Evolutionary conservation across 1,139 yeast species (phyloP).

Genomic region (Torulaspora globosa): DNA sequence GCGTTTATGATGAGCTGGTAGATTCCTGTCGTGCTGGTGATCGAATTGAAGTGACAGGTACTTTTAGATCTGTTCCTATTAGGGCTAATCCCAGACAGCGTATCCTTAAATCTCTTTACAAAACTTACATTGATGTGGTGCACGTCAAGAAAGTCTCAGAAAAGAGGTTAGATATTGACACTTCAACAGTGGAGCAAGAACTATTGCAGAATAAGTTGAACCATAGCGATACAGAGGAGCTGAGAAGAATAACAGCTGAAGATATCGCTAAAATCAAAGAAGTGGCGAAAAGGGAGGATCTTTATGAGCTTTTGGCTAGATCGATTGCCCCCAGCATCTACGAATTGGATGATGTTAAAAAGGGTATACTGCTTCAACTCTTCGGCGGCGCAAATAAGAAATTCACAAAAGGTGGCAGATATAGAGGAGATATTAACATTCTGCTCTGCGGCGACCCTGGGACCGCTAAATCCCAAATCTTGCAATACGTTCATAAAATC

Average conservation of each 20-base stretch:
- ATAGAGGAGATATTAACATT: conserved; percentile 92
- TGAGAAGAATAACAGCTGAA: conserved; percentile 60
- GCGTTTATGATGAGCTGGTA: conserved; percentile 94
- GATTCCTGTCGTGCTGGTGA: conserved; percentile 97
- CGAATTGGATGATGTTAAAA: conserved; percentile 94
- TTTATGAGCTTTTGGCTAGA: conserved; percentile 83
- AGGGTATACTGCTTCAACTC: conserved; percentile 84
- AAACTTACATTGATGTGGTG: conserved; percentile 91
- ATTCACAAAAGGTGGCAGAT: conserved; percentile 85
- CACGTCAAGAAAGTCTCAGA: conserved; percentile 85
- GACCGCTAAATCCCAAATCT: conserved; percentile 88
- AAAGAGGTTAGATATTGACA: conserved; percentile 76
- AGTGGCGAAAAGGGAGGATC: conserved; percentile 64
- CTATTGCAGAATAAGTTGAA: conserved; percentile 41
- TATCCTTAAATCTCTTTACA: conserved; percentile 75
- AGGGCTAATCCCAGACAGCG: conserved; percentile 83
- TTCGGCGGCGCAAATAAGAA: conserved; percentile 95
- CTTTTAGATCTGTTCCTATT: conserved; percentile 88
- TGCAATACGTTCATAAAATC: conserved; percentile 92
- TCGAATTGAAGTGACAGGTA: conserved; percentile 90
- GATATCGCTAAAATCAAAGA: conserved; percentile 64
- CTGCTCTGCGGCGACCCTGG: conserved; percentile 97
- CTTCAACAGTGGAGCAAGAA: conserved; percentile 62
- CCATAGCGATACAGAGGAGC: conserved; percentile 60
- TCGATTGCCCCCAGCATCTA: conserved; percentile 94